phyloP scores from a whole-genome alignment of 768 basidiomycete genomes.

The Termitomyces sp. region DNA sequence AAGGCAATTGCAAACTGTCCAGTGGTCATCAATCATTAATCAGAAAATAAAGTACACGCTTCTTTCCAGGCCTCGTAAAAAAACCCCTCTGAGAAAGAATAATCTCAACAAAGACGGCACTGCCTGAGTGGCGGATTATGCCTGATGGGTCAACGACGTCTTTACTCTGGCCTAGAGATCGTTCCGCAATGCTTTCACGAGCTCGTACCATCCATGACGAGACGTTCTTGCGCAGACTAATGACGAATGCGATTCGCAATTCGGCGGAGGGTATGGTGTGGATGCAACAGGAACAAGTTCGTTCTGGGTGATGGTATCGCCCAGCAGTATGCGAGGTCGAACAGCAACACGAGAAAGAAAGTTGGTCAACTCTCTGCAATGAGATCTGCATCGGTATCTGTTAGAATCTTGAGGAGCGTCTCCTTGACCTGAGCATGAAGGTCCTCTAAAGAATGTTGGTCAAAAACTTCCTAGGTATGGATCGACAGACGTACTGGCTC shows the following conservation, averaged over 20 bases:
- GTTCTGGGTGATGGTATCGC: neutral
- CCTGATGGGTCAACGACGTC: neutral
- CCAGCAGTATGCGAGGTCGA: neutral
- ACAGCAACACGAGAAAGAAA: slow-evolving; percentile 27
- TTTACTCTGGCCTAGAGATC: neutral
- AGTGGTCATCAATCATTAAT: neutral
- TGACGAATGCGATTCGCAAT: neutral
- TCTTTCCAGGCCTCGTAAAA: neutral
- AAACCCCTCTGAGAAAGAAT: neutral
- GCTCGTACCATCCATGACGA: neutral
- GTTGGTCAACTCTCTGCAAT: slow-evolving; percentile 5
- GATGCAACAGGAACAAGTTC: neutral
- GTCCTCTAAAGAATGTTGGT: slow-evolving; percentile 34
- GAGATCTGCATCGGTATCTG: slow-evolving; percentile 37
- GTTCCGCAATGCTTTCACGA: neutral
- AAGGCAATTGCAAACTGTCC: neutral
- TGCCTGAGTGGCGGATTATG: neutral
- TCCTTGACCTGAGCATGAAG: slow-evolving; percentile 58
- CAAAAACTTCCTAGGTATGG: neutral
- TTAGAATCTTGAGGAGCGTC: slow-evolving; percentile 50
- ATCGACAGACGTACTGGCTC: slow-evolving; percentile 56
- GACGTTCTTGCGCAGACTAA: neutral
- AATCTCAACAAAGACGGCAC: no score
- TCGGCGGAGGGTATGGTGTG: neutral
- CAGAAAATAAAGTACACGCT: neutral